Percentiles rank a stretch among this genome's conserved stretches.
Evolutionary conservation across 192 early-diverging fungal species (phyloP).

Genomic region (Spinellus fusiger): DNA sequence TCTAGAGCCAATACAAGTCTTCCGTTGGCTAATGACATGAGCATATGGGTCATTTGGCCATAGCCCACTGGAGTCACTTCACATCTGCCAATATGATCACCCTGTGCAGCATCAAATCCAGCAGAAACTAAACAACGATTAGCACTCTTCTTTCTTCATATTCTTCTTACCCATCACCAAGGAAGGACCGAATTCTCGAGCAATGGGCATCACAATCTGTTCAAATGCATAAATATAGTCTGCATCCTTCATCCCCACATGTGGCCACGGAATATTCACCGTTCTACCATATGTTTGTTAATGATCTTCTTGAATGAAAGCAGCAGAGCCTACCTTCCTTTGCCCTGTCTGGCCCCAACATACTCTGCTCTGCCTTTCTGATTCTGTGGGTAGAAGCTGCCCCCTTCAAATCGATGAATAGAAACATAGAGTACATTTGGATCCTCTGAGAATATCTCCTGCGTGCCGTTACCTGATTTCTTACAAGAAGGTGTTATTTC

Average conservation of each 20-base stretch:
- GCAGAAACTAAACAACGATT: slow-evolving; percentile 55
- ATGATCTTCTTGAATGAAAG: too few species aligned
- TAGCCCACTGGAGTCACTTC: slow-evolving; percentile 74
- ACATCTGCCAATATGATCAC: slow-evolving; percentile 82
- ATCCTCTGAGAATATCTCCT: slow-evolving; percentile 73
- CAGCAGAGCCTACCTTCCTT: slow-evolving; percentile 57
- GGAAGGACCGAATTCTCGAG: slow-evolving; percentile 76
- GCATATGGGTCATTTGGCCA: slow-evolving; percentile 81
- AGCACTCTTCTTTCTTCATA: not conserved
- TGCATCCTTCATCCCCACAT: slow-evolving; percentile 66
- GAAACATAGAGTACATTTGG: slow-evolving; percentile 79
- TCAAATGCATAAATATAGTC: slow-evolving; percentile 88
- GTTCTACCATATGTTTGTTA: slow-evolving; percentile 39
- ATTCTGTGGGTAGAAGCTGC: slow-evolving; percentile 71
- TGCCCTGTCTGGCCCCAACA: slow-evolving; percentile 50
- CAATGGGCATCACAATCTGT: slow-evolving; percentile 74
- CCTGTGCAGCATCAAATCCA: slow-evolving; percentile 85
- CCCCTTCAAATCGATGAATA: slow-evolving; percentile 80
- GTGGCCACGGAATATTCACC: slow-evolving; percentile 85
- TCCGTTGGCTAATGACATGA: slow-evolving; percentile 62
- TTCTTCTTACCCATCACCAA: slow-evolving; percentile 53
- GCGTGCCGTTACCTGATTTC: slow-evolving; percentile 75
- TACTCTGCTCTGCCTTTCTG: slow-evolving; percentile 45
- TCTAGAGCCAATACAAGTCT: slow-evolving; percentile 75
- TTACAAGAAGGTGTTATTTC: too few species aligned